phyloP scores from a whole-genome alignment of 2,329 filamentous ascomycete genomes.

The Diplocarpon mali region DNA sequence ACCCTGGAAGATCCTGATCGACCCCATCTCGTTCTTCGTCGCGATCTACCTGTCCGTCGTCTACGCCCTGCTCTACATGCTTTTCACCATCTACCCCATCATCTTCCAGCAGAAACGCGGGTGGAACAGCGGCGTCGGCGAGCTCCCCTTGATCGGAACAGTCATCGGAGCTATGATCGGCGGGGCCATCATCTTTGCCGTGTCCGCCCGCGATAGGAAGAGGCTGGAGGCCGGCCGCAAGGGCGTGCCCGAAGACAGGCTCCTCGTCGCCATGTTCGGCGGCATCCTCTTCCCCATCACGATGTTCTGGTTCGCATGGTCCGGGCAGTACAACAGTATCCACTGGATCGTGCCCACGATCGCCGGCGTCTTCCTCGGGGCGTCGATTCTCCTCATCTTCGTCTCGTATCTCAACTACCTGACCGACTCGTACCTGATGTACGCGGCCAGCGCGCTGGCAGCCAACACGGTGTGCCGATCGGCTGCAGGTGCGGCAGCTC shows the following conservation, averaged over 20 bases:
- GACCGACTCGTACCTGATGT: constrained; percentile 32
- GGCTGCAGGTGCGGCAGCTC: constrained; percentile 51
- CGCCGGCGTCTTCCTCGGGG: constrained; percentile 33
- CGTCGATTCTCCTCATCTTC: constrained; percentile 36
- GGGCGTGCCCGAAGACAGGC: constrained; percentile 34
- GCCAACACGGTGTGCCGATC: constrained; percentile 52
- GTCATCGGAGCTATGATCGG: constrained; percentile 33
- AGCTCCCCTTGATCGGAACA: constrained; percentile 58
- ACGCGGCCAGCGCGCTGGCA: constrained; percentile 41
- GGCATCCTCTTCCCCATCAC: constrained; percentile 40
- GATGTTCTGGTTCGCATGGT: constrained; percentile 34
- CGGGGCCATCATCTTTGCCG: constrained; percentile 35
- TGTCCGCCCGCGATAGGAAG: constrained; percentile 28
- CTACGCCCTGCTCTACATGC: constrained; percentile 23
- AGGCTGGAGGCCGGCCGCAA: constrained; percentile 22
- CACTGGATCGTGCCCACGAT: constrained; percentile 37
- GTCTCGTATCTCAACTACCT: constrained; percentile 46
- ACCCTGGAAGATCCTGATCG: constrained; percentile 82
- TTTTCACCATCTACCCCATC: constrained; percentile 25
- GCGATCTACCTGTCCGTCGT: constrained; percentile 63
- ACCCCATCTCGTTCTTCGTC: constrained; percentile 77
- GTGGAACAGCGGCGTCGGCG: constrained; percentile 39
- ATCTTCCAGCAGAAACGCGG: constrained; percentile 29
- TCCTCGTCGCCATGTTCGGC: constrained; percentile 44
- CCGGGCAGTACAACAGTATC: constrained; percentile 36